Evolutionary conservation across 73 alveolate genomes (phyloP).

Genomic region (Breviolum minutum): DNA sequence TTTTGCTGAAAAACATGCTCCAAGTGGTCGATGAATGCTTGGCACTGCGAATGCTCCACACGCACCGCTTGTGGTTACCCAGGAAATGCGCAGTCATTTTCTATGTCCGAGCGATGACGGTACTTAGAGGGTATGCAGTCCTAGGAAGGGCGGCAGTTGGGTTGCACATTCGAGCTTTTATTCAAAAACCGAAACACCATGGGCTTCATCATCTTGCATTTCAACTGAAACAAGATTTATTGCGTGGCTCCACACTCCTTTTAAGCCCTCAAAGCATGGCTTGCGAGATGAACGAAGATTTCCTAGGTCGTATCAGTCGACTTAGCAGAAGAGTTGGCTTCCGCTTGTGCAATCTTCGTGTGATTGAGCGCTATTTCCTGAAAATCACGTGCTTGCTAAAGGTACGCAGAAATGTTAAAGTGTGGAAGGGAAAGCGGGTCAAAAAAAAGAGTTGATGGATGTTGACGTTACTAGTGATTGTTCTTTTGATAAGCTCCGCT

Average conservation of each 20-base stretch:
- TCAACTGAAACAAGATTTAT: not conserved
- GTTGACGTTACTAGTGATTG: not conserved
- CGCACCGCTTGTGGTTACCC: not conserved
- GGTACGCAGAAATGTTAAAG: not conserved
- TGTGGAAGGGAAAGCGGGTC: not conserved
- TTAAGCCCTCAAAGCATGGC: not conserved
- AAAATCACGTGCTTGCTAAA: not conserved
- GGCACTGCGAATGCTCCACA: not conserved
- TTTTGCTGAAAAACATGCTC: not conserved
- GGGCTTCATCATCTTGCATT: not conserved
- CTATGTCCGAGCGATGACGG: not conserved
- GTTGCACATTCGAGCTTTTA: not conserved
- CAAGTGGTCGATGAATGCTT: not conserved
- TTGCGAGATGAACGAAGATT: not conserved
- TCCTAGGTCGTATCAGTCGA: conserved; percentile 1
- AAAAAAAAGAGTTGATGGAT: not conserved
- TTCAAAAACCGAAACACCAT: conserved; percentile 12
- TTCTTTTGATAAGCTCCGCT: no score
- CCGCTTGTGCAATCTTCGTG: not conserved
- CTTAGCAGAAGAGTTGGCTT: not conserved
- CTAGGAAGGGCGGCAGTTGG: not conserved
- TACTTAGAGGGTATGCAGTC: not conserved
- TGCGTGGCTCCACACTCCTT: not conserved
- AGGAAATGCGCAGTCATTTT: not conserved
- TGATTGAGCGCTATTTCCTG: not conserved